phyloP scores from a whole-genome alignment of 2,329 filamentous ascomycete genomes.

The Fusarium nanum region DNA sequence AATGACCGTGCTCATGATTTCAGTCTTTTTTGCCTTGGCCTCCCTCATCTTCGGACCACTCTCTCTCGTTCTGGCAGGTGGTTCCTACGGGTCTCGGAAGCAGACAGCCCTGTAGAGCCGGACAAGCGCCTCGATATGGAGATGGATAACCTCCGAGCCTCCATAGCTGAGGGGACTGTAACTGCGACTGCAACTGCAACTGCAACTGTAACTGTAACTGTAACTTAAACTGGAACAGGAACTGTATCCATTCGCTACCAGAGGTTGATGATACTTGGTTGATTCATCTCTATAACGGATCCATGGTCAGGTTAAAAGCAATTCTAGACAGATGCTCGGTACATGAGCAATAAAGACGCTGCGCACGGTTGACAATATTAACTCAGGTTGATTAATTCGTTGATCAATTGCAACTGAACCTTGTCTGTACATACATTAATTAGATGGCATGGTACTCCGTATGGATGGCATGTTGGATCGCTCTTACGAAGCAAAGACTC shows the following conservation, averaged over 20 bases:
- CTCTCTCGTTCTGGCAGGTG: conserved; percentile 31
- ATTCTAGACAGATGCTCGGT: not conserved
- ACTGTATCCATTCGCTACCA: not conserved
- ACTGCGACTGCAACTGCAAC: not conserved
- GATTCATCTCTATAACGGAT: not conserved
- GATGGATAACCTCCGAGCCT: conserved; percentile 7
- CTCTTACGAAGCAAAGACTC: not conserved
- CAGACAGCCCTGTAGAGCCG: conserved; percentile 1
- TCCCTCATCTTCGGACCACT: conserved; percentile 6
- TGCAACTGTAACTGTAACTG: not conserved
- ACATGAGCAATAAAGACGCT: not conserved
- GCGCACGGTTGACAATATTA: not conserved
- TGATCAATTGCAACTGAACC: not conserved
- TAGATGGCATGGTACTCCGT: not conserved
- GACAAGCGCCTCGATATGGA: conserved; percentile 11
- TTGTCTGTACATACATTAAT: not conserved
- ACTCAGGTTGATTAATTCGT: not conserved
- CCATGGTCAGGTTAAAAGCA: not conserved
- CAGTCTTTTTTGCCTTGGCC: not conserved
- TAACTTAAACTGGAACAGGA: not conserved
- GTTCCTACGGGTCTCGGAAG: conserved; percentile 2
- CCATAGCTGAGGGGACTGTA: not conserved
- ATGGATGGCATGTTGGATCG: not conserved
- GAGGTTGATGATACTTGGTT: not conserved
- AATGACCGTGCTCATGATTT: conserved; percentile 2